A percentile compares a stretch with the other conserved stretches of the same genome.
These are phyloP conservation scores for Oxytropis ochrocephala DNA, from an alignment of 306 rosid genomes.

Conservation along the genomic window DNA sequence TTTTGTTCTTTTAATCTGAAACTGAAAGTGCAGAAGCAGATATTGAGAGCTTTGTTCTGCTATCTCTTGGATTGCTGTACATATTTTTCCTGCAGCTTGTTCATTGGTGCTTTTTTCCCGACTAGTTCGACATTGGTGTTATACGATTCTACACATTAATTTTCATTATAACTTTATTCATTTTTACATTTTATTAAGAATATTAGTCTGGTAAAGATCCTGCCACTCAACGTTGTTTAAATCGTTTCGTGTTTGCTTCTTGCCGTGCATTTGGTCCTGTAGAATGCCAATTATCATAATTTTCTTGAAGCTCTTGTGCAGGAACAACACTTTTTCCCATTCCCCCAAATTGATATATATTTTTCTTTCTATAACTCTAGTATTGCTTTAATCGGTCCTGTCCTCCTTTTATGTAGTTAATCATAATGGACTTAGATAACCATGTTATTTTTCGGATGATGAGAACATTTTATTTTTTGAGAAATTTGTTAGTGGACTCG, in stretches of 20 bases:
- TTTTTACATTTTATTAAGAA: no score
- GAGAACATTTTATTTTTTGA: constrained; percentile 85
- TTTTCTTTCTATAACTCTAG: not conserved
- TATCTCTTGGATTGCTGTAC: no score
- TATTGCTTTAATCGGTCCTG: constrained; percentile 1
- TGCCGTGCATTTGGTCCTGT: not conserved
- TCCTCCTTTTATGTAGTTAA: constrained; percentile 1
- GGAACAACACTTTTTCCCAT: not conserved
- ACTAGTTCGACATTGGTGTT: no score
- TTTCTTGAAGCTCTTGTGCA: constrained; percentile 15
- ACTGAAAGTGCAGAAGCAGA: no score
- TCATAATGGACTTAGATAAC: constrained; percentile 10
- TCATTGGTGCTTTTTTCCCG: no score
- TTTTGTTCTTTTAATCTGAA: no score
- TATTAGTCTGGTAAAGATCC: no score
- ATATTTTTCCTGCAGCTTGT: no score
- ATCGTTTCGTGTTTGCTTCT: not conserved
- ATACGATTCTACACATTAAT: no score
- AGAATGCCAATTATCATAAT: not conserved
- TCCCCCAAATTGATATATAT: not conserved
- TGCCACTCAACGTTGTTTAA: no score
- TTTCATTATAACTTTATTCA: no score
- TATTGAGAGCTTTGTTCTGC: no score
- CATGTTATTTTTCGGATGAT: constrained; percentile 53
- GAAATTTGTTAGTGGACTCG: constrained; percentile 60